phyloP scores from a whole-genome alignment of 768 basidiomycete genomes.

The Tubosaeta sp. region DNA sequence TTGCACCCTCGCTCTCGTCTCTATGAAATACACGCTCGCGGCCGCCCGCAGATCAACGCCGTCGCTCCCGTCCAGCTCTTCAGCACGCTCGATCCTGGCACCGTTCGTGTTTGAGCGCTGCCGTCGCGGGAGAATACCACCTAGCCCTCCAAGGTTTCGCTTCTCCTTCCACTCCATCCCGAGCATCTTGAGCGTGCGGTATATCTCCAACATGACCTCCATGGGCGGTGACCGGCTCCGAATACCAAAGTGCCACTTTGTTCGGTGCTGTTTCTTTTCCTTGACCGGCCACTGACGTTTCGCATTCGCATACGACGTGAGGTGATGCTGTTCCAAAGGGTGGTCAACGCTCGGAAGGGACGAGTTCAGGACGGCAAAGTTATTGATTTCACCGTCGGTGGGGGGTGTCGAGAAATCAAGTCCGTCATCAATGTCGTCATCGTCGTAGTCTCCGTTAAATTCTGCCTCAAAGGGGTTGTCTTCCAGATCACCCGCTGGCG shows the following conservation, averaged over 20 bases:
- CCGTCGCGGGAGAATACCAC: slow-evolving; percentile 40
- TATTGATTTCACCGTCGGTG: slow-evolving; percentile 40
- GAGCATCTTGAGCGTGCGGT: slow-evolving; percentile 81
- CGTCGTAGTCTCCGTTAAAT: slow-evolving; percentile 42
- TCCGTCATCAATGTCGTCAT: slow-evolving; percentile 56
- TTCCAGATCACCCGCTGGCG: slow-evolving; percentile 61
- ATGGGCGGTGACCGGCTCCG: slow-evolving; percentile 91
- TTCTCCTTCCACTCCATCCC: slow-evolving; percentile 99
- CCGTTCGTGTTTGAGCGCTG: slow-evolving; percentile 31
- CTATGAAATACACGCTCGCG: slow-evolving; percentile 86
- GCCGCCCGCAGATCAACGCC: slow-evolving; percentile 63
- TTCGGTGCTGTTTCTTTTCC: slow-evolving; percentile 69
- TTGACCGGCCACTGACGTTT: slow-evolving; percentile 43
- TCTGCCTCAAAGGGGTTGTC: slow-evolving; percentile 80
- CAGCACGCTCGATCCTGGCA: slow-evolving; percentile 58
- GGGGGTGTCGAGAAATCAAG: slow-evolving; percentile 46
- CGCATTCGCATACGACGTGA: slow-evolving; percentile 61
- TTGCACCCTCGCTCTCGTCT: slow-evolving; percentile 85
- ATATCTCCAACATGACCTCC: slow-evolving; percentile 99
- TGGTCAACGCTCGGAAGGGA: slow-evolving; percentile 73
- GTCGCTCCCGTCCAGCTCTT: slow-evolving; percentile 55
- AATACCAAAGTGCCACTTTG: slow-evolving; percentile 98
- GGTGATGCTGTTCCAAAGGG: slow-evolving; percentile 62
- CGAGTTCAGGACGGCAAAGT: slow-evolving; percentile 86
- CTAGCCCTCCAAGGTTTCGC: slow-evolving; percentile 68